Conservation (phyloP, 192 early-diverging fungal genomes). For the Coemansia brasiliensis region DNA sequence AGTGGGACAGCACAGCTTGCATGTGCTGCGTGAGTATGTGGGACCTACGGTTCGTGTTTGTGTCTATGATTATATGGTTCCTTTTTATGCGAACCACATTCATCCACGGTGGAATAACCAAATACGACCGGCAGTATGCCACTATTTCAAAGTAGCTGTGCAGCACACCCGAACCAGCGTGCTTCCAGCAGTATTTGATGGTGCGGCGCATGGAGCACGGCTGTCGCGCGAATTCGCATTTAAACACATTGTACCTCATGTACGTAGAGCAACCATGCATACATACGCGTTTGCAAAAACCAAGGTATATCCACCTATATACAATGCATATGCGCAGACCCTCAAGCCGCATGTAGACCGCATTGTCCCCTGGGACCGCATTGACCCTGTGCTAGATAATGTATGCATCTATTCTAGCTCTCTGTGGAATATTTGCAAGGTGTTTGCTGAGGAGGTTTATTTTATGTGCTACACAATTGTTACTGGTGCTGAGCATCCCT, state of each 20-base stretch:
- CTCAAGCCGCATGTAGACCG: slow-evolving; percentile 47
- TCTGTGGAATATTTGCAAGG: slow-evolving; percentile 2
- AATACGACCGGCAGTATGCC: slow-evolving; percentile 34
- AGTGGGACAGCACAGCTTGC: not conserved
- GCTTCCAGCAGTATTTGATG: slow-evolving; percentile 34
- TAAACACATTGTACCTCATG: slow-evolving; percentile 31
- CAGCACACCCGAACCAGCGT: slow-evolving; percentile 33
- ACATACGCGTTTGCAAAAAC: slow-evolving; percentile 19
- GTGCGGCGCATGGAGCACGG: slow-evolving; percentile 11
- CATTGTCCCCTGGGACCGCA: slow-evolving; percentile 51
- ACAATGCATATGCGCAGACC: slow-evolving; percentile 15
- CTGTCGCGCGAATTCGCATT: slow-evolving; percentile 23
- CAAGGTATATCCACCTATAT: slow-evolving; percentile 32
- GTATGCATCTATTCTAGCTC: not conserved
- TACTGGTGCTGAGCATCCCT: slow-evolving; percentile 43
- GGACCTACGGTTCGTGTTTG: slow-evolving; percentile 27
- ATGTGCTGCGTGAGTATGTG: slow-evolving; percentile 19
- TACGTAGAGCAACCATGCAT: slow-evolving; percentile 18
- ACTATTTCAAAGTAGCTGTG: slow-evolving; percentile 23
- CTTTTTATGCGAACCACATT: slow-evolving; percentile 35
- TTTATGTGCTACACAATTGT: slow-evolving; percentile 50
- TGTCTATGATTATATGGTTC: slow-evolving; percentile 32
- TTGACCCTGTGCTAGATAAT: slow-evolving; percentile 9
- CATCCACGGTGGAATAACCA: slow-evolving; percentile 44
- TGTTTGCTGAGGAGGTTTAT: slow-evolving; percentile 42